Evolutionary conservation across 2,329 filamentous ascomycete species (phyloP), one percentile per base, ranked within the genome.

Genomic region (Exutisphaerella laricina): DNA sequence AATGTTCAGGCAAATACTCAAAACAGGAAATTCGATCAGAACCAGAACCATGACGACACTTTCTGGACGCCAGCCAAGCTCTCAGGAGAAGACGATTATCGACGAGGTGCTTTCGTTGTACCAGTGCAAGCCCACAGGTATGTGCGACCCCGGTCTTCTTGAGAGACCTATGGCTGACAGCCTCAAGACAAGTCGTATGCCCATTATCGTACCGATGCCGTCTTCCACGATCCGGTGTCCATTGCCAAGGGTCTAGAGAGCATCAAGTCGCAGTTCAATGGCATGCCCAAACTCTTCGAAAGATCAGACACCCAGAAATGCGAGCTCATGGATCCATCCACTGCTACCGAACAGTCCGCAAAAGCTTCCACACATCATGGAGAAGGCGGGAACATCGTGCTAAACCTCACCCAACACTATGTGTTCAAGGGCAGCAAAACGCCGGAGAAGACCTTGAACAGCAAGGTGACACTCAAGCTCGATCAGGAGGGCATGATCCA

Each of bases 241-340:
- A 57, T 58, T 12, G 56, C 56, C 18, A 46, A 54, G 23, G 55
- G 54, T 33, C 49, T 53, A 12, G 48, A 55, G 12, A 55, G 53
- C 41, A 56, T 58, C 37, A 54, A 52, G 44, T 49, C 43, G 2
- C 56, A 57, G 21, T 58, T 58, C 48, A 58, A 57, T 29, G 54
- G 56, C 36, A 58, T 58, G 56, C 54, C 54, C 18, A 57, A 56
- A 46, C 48, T 58, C 26, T 58, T 58, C 46, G 44, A 46, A 10
- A 28, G 47, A 9, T 53, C 49, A 20, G 44, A 49, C 8, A 58
- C 56, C 3, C 48, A 57, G 23, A 41, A 46, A 22, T 50, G 46
- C 41, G 46, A 46, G 28, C 21, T 51, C 1, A 48, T 57, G n/a
- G 43, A 49, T 3, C 39, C 46, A 6, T 43, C 52, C 4, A 39